Evolutionary conservation across 2,329 filamentous ascomycete species (phyloP), one percentile per base, ranked within the genome.

Genomic region (Mollisia scopiformis): DNA sequence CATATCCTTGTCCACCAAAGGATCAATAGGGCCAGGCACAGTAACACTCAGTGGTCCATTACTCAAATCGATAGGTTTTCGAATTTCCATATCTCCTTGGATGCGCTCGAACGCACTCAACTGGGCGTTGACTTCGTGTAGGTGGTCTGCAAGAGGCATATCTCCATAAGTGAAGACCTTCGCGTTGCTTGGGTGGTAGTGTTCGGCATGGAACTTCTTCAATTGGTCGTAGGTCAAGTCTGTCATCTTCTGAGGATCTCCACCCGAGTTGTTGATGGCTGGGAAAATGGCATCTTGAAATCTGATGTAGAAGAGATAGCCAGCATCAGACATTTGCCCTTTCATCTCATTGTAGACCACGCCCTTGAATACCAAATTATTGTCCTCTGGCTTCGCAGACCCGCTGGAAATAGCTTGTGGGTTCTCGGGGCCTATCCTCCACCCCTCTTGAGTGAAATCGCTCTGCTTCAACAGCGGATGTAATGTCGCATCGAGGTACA

Each of bases 311-410:
- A 92, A 99, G 0, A 98, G 81, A 71, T 99, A 99, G 67, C 92
- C 92, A 6, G 94, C 93, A 75, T 99, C 95, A 2, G 95, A 98
- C 88, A 98, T 96, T 73, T 97, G 93, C 0, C 95, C 95, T 78
- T 99, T 99, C 95, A 99, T 99, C 79, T 99, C 95, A 72, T 99
- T 99, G 79, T 98, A 98, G 0, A 98, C 94, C 1, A 98, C 95
- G 27, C 94, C 94, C 79, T 98, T 98, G 82, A 98, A 98, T 0
- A 97, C 91, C 41, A 96, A 78, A 65, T 86, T 87, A 74, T 87
- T 86, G 72, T 87, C 84, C 58, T 87, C 66, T 75, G 70, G 74
- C 63, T 75, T 82, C 62, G 65, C 78, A 69, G 69, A 77, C 63
- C 78, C 66, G 59, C 79, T 66, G 66, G 75, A 71, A 30, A 80